Conservation (phyloP, 2,329 filamentous ascomycete genomes). For the Nemania diffusa region DNA sequence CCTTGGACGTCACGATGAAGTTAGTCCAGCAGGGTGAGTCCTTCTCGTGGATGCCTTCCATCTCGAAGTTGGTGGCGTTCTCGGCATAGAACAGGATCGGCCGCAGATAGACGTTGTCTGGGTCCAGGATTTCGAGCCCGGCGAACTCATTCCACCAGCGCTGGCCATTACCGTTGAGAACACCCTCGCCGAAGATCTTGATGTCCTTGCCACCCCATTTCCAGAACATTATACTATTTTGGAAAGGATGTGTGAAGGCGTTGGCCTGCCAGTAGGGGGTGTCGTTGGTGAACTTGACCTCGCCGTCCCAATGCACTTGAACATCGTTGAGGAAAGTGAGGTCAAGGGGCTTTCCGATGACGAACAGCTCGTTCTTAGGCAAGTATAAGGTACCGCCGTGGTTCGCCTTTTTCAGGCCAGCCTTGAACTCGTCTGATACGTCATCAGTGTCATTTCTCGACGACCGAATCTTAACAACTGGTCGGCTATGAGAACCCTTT, state of each 20-base stretch:
- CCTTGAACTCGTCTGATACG: conserved; percentile 64
- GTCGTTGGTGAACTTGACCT: conserved; percentile 60
- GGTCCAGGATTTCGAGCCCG: conserved; percentile 59
- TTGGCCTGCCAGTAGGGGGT: conserved; percentile 57
- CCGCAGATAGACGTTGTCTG: conserved; percentile 65
- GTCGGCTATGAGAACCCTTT: conserved; percentile 40
- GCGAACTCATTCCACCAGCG: conserved; percentile 57
- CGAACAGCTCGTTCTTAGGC: conserved; percentile 62
- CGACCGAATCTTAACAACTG: conserved; percentile 60
- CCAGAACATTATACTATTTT: conserved; percentile 69
- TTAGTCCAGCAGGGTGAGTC: conserved; percentile 73
- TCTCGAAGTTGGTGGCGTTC: conserved; percentile 66
- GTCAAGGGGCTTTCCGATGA: conserved; percentile 69
- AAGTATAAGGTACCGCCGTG: conserved; percentile 67
- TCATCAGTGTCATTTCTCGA: conserved; percentile 66
- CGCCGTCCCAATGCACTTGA: conserved; percentile 67
- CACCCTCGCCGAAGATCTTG: conserved; percentile 66
- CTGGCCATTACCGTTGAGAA: conserved; percentile 66
- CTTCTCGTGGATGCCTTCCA: conserved; percentile 68
- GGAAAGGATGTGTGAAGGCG: conserved; percentile 55
- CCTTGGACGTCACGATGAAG: conserved; percentile 67
- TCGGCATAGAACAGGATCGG: conserved; percentile 71
- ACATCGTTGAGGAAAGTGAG: conserved; percentile 67
- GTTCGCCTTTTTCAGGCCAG: conserved; percentile 65
- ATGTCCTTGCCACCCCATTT: conserved; percentile 71